Percentiles rank a stretch among this genome's conserved stretches.
phyloP scores from a whole-genome alignment of 1,139 yeast genomes.

The Scheffersomyces insectosa region DNA sequence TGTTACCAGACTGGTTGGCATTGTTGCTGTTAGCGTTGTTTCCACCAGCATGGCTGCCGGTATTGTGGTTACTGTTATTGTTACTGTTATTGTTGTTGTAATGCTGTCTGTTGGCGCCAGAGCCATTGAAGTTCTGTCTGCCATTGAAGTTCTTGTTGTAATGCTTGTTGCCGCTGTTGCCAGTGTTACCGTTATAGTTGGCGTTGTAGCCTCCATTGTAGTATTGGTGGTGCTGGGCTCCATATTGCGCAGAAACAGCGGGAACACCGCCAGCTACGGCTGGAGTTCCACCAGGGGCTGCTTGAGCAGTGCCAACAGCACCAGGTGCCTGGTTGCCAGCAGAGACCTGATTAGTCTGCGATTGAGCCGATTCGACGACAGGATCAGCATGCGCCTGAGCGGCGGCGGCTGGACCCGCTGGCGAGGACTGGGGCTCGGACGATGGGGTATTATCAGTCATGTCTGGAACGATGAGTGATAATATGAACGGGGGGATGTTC shows the following conservation, averaged over 20 bases:
- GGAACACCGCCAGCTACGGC: constrained; percentile 2
- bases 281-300: constrained; percentile 4
- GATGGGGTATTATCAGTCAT: constrained; percentile 11
- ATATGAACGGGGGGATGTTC: background rate
- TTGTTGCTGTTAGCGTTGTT: constrained; percentile 2
- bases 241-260: background rate
- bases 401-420: constrained; percentile 9
- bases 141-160: constrained; percentile 9
- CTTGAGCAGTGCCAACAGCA: constrained; percentile 3
- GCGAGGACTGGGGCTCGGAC: constrained; percentile 3
- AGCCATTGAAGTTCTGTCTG: constrained; percentile 9
- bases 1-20: constrained; percentile 4
- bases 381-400: constrained; percentile 9
- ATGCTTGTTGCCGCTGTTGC: constrained; percentile 11
- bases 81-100: constrained; percentile 5
- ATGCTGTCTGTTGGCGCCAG: constrained; percentile 5
- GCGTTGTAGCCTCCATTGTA: constrained; percentile 11
- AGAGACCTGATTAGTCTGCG: constrained; percentile 5
- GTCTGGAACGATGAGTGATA: constrained; percentile 8
- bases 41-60: constrained; percentile 4
- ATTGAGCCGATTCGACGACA: constrained; percentile 4
- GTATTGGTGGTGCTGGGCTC: constrained; percentile 3
- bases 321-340: constrained; percentile 10
- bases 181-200: constrained; percentile 7
- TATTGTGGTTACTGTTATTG: constrained; percentile 10